phyloP scores from a whole-genome alignment of 169 alveolate genomes.

The Besnoitia besnoiti region DNA sequence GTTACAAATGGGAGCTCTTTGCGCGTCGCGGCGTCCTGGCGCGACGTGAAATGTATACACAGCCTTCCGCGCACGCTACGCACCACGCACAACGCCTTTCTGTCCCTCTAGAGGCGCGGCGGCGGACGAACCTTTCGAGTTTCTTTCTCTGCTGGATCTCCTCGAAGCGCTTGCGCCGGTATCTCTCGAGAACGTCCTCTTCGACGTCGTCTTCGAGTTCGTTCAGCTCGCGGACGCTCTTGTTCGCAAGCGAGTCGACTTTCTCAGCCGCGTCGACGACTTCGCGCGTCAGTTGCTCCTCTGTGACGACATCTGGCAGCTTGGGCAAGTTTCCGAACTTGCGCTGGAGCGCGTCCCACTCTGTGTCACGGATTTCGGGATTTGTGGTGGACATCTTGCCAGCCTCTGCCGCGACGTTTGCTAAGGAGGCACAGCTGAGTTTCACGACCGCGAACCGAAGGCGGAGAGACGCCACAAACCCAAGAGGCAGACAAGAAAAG shows the following conservation, averaged over 20 bases:
- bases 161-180: constrained; percentile 63
- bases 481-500: too few species aligned
- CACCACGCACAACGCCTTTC: too few species aligned
- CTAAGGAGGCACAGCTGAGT: too few species aligned
- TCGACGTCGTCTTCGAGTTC: constrained; percentile 62
- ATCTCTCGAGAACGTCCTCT: constrained; percentile 38
- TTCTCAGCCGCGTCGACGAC: constrained; percentile 53
- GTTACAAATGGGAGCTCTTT: not conserved
- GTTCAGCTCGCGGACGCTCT: constrained; percentile 10
- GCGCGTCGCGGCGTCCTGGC: too few species aligned
- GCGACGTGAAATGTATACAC: too few species aligned
- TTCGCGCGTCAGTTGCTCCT: constrained; percentile 79
- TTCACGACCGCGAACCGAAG: too few species aligned
- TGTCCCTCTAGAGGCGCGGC: too few species aligned
- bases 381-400: constrained; percentile 87
- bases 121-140: constrained; percentile 53
- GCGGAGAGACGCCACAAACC: too few species aligned
- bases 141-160: constrained; percentile 64
- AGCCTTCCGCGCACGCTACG: too few species aligned
- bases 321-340: constrained; percentile 87
- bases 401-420: too few species aligned
- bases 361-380: constrained; percentile 87
- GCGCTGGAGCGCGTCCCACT: constrained; percentile 91
- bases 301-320: constrained; percentile 79
- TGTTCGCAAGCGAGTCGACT: constrained; percentile 62